Evolutionary conservation across 2,329 filamentous ascomycete genomes (phyloP), one percentile per base, ranked within the genome.

Genomic region (Diaporthe humulicola): DNA sequence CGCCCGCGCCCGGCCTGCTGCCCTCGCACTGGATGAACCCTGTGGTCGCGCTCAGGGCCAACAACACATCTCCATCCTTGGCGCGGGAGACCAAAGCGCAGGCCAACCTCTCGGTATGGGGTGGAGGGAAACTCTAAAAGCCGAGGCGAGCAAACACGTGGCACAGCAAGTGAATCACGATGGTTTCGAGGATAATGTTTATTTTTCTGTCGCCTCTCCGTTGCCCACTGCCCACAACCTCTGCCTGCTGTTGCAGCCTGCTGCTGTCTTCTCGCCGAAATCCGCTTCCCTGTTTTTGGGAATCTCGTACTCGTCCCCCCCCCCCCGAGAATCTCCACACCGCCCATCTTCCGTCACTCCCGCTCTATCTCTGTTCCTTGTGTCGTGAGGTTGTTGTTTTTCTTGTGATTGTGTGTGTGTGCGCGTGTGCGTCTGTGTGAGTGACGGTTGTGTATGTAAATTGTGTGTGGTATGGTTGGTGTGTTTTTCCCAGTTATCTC

Each of bases 171-270:
- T 67, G 64, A 67, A 67, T 67, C 64, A 52, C 30, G 45, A 52
- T 14, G 61, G 64, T 67, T 67, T 67, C 64, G 30, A 67, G 64
- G 28, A 67, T 67, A 52, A 67, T 67, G 45, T 50, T 52, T 25
- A 52, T 38, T 67, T 67, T 52, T 52, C 7, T 36, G 45, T 50
- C 42, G 42, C 42, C 28, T 52, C 61, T 19, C 40, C 30, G 7
- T 28, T n/a, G 25, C 22, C 42, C n/a, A 52, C 30, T 66, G 60
- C 38, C 28, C 42, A 25, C 58, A 40, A 38, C 61, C n/a, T n/a
- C n/a, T 38, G 42, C 28, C 30, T 28, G 45, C 64, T 52, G 45
- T 17, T 25, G 25, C 14, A 38, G 30, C 22, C 50, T 28, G 64
- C 19, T 36, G 42, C 42, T 52, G 19, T 36, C 4, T 25, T 61